Evolutionary conservation across 345 rosid species (phyloP), one percentile per base, ranked within the genome.

Genomic region (Salix suchowensis): DNA sequence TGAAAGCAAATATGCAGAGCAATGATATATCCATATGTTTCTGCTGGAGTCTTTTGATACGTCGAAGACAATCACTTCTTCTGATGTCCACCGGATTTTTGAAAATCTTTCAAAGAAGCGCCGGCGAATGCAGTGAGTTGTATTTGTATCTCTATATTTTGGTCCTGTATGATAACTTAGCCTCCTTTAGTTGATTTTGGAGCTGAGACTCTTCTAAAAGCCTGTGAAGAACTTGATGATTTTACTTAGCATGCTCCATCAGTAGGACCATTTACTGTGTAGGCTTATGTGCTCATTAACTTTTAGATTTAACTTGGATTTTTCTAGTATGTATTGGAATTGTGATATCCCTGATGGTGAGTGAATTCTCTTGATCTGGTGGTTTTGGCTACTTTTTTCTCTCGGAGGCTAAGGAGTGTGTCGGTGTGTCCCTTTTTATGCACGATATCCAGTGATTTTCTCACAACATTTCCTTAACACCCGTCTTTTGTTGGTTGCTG

Each of bases 41-140:
- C 65, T 67, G 84, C 87, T 91, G 98, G 97, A 85, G 68, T 85
- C 97, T 2, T 84, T 83, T 70, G 99, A 92, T 78, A 85, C 95
- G 18, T 94, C 98, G n/a, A 91, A 91, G 78, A 84, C 95, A 40
- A 82, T 94, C 88, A 92, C 98, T 1, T 39, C 95, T 75, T 92
- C 78, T 60, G 98, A 92, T 84, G 87, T 96, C 37, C 89, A 86
- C 65, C 93, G 92, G 82, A 91, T 96, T 75, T 96, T 96, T 44
- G 89, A 95, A 74, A 94, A 94, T 83, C 97, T 96, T 76, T 90
- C 91, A 46, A 93, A 92, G 88, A 93, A 94, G 85, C 94, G 97
- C 30, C 81, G 72, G 67, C 97, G 90, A 14, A 70, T 72, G 75
- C 77, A 91, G 85, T 88, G 78, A 79, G 72, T 71, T 65, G 11